Percentiles rank a stretch among this genome's conserved stretches.
Evolutionary conservation across 1,284 basidiomycete genomes (phyloP).

Genomic region (Pseudozyma sp.): DNA sequence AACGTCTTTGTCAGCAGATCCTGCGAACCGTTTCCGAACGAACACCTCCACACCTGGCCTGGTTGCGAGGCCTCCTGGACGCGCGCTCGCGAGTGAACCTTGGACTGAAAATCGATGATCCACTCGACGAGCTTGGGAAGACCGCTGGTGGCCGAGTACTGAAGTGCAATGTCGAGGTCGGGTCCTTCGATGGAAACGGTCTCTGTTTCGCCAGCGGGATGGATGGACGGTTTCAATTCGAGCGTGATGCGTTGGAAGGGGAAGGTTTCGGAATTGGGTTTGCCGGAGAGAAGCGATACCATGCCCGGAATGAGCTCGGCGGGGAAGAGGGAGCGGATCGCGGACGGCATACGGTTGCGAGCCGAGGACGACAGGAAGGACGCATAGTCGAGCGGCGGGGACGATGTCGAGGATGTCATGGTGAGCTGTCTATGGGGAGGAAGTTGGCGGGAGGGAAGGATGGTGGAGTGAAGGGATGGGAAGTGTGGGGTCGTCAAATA

Average conservation of each 20-base stretch:
- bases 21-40: constrained; percentile 85
- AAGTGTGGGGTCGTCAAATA: constrained; percentile 22
- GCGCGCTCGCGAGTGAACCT: constrained; percentile 74
- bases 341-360: constrained; percentile 43
- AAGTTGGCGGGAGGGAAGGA: neutral
- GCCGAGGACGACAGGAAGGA: constrained; percentile 31
- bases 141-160: constrained; percentile 78
- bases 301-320: constrained; percentile 82
- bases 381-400: constrained; percentile 18
- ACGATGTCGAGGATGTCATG: neutral
- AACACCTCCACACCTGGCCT: constrained; percentile 70
- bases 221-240: constrained; percentile 70
- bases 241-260: constrained; percentile 81
- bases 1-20: constrained; percentile 84
- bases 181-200: constrained; percentile 63
- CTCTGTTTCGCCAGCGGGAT: constrained; percentile 23
- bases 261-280: constrained; percentile 86
- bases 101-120: constrained; percentile 72
- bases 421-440: neutral
- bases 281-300: constrained; percentile 79
- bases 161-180: constrained; percentile 67
- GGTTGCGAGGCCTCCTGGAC: constrained; percentile 69
- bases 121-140: constrained; percentile 76
- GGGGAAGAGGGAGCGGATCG: constrained; percentile 77
- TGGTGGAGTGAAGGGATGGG: neutral